Conservation (phyloP, 352 stramenopile species). For the Phytophthora nicotianae region DNA sequence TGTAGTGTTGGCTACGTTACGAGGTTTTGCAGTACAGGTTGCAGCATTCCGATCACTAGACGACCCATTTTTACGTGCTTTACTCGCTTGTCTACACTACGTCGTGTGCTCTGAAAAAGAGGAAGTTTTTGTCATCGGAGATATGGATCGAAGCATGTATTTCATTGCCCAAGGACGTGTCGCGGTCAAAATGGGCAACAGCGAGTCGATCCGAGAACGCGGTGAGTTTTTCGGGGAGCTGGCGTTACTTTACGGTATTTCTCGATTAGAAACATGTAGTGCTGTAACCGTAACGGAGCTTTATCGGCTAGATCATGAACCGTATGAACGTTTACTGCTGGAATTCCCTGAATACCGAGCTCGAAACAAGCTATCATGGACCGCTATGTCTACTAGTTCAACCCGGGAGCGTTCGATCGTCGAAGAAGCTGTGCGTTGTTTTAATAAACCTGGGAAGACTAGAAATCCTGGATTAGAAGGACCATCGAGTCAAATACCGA, state of each 20-base stretch:
- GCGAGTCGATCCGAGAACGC: conserved; percentile 55
- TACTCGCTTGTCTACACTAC: conserved; percentile 64
- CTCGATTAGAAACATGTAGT: conserved; percentile 64
- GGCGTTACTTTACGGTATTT: conserved; percentile 38
- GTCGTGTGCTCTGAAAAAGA: conserved; percentile 69
- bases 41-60: conserved; percentile 58
- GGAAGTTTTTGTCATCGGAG: conserved; percentile 64
- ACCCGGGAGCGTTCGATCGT: background rate
- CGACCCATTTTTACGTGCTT: conserved; percentile 56
- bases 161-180: conserved; percentile 71
- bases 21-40: conserved; percentile 54
- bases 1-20: conserved; percentile 56
- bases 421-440: background rate
- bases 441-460: background rate
- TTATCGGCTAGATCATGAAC: conserved; percentile 68
- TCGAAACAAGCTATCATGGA: conserved; percentile 61
- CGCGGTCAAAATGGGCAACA: conserved; percentile 52
- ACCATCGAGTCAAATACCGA: background rate
- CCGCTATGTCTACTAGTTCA: conserved; percentile 1
- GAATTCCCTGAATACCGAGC: conserved; percentile 69
- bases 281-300: conserved; percentile 60
- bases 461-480: background rate
- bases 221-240: conserved; percentile 72
- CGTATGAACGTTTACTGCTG: conserved; percentile 67
- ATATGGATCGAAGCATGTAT: conserved; percentile 45